These are phyloP conservation scores for Pezicula carpinea DNA, from an alignment of 2,329 filamentous ascomycete genomes.

Conservation along the genomic window DNA sequence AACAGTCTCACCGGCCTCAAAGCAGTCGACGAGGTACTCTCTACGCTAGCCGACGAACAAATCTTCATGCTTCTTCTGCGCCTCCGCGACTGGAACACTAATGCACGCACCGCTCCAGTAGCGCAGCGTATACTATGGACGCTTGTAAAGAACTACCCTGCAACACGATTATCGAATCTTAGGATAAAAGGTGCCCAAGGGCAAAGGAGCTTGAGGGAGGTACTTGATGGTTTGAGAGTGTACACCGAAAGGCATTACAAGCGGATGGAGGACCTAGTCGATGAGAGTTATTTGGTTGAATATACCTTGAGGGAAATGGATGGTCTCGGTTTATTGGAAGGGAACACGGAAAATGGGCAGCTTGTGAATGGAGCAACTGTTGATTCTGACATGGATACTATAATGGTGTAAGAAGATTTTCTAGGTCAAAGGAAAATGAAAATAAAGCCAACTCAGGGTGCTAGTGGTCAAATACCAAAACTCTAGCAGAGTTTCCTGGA, in stretches of 20 bases:
- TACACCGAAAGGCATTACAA: slow-evolving; percentile 94
- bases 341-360: background rate
- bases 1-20: slow-evolving; percentile 60
- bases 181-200: slow-evolving; percentile 54
- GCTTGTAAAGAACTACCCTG: slow-evolving; percentile 76
- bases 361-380: no score
- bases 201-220: slow-evolving; percentile 70
- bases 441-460: no score
- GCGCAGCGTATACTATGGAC: slow-evolving; percentile 81
- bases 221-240: slow-evolving; percentile 78
- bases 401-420: no score
- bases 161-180: slow-evolving; percentile 68
- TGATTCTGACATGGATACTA: no score
- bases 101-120: slow-evolving; percentile 78
- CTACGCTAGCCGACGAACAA: slow-evolving; percentile 76
- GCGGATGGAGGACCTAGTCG: slow-evolving; percentile 80
- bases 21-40: slow-evolving; percentile 79
- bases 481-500: no score
- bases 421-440: no score
- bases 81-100: slow-evolving; percentile 95
- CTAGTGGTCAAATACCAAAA: no score
- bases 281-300: slow-evolving; percentile 91
- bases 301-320: slow-evolving; percentile 95
- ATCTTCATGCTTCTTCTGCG: slow-evolving; percentile 77
- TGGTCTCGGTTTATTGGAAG: slow-evolving; percentile 22